These are phyloP conservation scores for Onygenales sp. DNA, from an alignment of 2,329 filamentous ascomycete species.

Conservation along the genomic window DNA sequence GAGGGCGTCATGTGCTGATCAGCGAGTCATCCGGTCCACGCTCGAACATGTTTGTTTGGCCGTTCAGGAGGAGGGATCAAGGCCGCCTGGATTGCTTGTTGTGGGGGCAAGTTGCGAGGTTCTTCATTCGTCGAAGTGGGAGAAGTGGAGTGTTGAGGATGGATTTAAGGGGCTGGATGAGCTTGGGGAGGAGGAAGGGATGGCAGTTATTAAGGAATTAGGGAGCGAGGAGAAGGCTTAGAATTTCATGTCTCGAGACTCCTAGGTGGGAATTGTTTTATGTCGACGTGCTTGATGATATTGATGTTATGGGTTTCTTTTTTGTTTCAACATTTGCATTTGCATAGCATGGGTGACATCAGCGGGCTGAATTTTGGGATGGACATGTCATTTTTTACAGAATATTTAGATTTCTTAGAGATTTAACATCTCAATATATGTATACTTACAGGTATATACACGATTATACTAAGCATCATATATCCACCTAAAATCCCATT, in stretches of 20 bases:
- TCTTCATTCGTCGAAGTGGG: constrained; percentile 50
- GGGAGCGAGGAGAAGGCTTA: neutral
- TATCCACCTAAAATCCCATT: no score
- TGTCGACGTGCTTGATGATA: neutral
- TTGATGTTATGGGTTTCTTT: neutral
- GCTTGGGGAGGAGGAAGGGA: constrained; percentile 18
- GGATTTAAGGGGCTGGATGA: constrained; percentile 67
- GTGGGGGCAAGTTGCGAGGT: constrained; percentile 78
- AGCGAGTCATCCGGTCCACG: constrained; percentile 83
- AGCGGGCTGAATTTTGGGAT: neutral
- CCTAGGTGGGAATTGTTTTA: neutral
- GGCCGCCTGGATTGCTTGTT: constrained; percentile 81
- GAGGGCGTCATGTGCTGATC: constrained; percentile 85
- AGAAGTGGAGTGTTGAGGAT: constrained; percentile 78
- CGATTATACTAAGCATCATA: no score
- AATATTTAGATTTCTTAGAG: neutral
- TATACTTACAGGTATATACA: neutral
- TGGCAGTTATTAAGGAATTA: constrained; percentile 9
- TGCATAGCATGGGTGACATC: neutral
- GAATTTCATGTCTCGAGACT: no score
- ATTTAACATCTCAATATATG: neutral
- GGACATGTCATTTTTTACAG: neutral
- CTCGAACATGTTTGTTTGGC: constrained; percentile 69
- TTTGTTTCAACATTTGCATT: neutral
- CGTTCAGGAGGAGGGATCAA: constrained; percentile 77